Base-by-base conservation (phyloP, 1,139 yeast genomes). In the Candida sanyaensis region DNA sequence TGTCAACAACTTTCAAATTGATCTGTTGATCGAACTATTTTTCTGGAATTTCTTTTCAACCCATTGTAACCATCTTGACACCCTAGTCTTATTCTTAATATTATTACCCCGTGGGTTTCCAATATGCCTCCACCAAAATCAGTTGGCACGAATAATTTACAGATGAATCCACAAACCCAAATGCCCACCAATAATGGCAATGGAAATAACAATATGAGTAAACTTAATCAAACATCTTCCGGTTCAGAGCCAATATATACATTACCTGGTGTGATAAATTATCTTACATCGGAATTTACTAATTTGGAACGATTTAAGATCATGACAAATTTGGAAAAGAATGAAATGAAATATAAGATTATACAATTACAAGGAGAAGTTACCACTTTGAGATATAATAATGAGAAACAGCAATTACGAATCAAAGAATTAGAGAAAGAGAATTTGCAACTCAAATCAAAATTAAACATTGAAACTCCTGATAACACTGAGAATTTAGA, bases 251-350 rank as follows among this genome's bases (percentile, higher is more conserved):
- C 60, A 5, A 46, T 59, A 44, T 81, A 81, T 54, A 81, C 85
- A 2, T 68, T 82, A 26, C 87, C 87, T 0, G 87, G 87, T 2
- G 81, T 82, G n/a, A 81, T 82, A 65, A 81, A 80, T 57, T 82
- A 82, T 57, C 65, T 82, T 46, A 83, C 84, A 31, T 73, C 80
- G 8, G 86, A 82, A 55, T 82, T 81, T 63, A 80, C 86, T 28
- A 75, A 78, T 50, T 70, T 81, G 52, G 87, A 82, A 57, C 65
- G 83, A 48, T 81, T 74, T 62, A 77, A 81, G 57, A 79, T 82
- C 61, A 69, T 79, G 66, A 74, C 79, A 50, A 81, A 78, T 57
- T 64, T 82, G 55, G 86, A 82, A 57, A 76, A 75, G 50, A 72
- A 81, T 7, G 84, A 82, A 48, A 75, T 81, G 78, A 80, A 79